Conservation (phyloP, 805 yeast species). For the Wickerhamomyces pijperi region DNA sequence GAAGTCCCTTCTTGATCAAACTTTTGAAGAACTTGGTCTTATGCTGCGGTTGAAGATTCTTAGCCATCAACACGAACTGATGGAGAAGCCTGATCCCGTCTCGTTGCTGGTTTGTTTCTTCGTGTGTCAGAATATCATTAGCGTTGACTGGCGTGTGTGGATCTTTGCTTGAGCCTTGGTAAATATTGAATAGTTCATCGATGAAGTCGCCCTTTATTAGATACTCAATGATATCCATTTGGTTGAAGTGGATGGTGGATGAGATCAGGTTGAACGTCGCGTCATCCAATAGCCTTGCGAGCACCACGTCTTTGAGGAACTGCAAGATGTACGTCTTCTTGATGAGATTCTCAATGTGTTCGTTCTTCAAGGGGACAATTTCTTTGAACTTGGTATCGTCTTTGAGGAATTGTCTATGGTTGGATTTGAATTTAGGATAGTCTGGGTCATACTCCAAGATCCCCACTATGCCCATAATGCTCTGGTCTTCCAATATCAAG, state of each 20-base stretch:
- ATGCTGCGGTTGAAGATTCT: conserved; percentile 47
- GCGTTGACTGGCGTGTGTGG: neutral
- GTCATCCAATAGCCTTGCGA: conserved; percentile 78
- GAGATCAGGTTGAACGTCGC: conserved; percentile 56
- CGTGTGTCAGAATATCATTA: conserved; percentile 1
- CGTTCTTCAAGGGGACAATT: conserved; percentile 52
- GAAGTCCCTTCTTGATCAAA: conserved; percentile 57
- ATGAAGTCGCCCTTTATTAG: conserved; percentile 44
- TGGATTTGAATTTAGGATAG: conserved; percentile 69
- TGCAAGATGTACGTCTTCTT: conserved; percentile 69
- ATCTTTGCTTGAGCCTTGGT: no score
- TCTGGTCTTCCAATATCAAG: conserved; percentile 39
- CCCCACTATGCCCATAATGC: conserved; percentile 55
- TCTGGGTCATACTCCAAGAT: conserved; percentile 87
- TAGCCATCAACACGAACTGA: conserved; percentile 70
- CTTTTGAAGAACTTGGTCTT: conserved; percentile 53
- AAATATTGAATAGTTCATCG: conserved; percentile 47
- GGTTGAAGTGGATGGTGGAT: conserved; percentile 57
- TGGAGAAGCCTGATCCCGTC: conserved; percentile 73
- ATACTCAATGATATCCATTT: conserved; percentile 51
- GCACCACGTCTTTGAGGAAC: conserved; percentile 76
- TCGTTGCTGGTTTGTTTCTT: conserved; percentile 26
- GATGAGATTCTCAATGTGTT: conserved; percentile 40
- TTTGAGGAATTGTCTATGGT: conserved; percentile 55
- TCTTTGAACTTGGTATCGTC: conserved; percentile 56